Percentiles rank a stretch among this genome's conserved stretches.
Evolutionary conservation across 257 asterid genomes (phyloP).

Genomic region (Gardenia jasminoides): DNA sequence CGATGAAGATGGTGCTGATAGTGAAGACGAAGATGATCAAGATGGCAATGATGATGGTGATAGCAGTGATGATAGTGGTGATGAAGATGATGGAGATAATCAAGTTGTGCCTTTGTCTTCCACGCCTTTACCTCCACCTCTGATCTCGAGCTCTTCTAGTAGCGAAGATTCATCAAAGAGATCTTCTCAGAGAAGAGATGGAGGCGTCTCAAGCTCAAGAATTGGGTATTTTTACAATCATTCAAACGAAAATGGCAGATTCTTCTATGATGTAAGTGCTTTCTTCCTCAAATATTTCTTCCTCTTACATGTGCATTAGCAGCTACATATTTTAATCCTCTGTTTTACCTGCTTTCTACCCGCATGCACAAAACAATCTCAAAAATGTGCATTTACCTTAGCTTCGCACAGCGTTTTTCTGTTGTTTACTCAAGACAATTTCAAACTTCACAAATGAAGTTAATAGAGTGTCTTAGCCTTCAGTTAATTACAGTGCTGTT

Average conservation of each 20-base stretch:
- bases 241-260: conserved; percentile 14
- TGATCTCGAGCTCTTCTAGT: conserved; percentile 39
- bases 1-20: conserved; percentile 34
- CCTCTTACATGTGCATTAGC: not conserved
- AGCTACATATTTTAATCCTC: not conserved
- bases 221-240: conserved; percentile 16
- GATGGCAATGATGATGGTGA: not conserved
- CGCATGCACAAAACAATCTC: not conserved
- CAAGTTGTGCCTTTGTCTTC: conserved; percentile 70
- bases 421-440: not conserved
- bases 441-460: not conserved
- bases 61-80: not conserved
- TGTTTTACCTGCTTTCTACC: not conserved
- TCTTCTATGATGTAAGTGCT: conserved; percentile 27
- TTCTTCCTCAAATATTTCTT: not conserved
- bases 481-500: not conserved
- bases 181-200: conserved; percentile 26
- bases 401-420: not conserved
- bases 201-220: conserved; percentile 20
- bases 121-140: conserved; percentile 32
- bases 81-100: conserved; percentile 39
- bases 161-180: conserved; percentile 35
- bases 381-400: not conserved
- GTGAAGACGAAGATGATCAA: conserved; percentile 36
- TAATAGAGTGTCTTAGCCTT: not conserved